These are phyloP conservation scores for Aureobasidium sp. DNA, from an alignment of 2,329 filamentous ascomycete species.

Conservation along the genomic window DNA sequence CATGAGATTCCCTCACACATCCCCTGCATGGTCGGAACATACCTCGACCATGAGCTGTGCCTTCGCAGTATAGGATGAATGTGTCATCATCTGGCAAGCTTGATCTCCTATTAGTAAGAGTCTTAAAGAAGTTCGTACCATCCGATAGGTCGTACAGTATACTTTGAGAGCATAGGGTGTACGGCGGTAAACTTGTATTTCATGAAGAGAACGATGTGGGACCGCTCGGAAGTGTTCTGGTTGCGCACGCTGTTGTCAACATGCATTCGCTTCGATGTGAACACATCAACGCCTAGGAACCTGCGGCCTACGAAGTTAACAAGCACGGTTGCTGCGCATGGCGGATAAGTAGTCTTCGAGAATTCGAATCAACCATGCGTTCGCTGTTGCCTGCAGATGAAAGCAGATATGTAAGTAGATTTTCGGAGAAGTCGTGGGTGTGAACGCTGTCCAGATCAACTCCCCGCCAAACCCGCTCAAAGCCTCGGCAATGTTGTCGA, in stretches of 20 bases:
- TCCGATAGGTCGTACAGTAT: neutral
- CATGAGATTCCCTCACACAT: neutral
- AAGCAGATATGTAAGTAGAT: neutral
- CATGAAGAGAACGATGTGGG: neutral
- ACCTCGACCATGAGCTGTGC: no score
- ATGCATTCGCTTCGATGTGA: neutral
- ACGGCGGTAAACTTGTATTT: neutral
- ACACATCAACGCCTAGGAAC: neutral
- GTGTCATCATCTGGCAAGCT: no score
- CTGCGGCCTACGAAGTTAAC: no score
- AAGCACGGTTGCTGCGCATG: neutral
- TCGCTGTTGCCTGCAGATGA: neutral
- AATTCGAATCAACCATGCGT: no score
- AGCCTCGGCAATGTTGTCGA: slow-evolving; percentile 1
- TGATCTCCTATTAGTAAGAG: no score
- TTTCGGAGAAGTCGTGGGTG: neutral
- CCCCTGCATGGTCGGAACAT: no score
- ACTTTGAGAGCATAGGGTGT: no score
- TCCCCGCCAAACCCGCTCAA: neutral
- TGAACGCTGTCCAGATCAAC: neutral
- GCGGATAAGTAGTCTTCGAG: neutral
- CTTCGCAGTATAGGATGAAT: no score
- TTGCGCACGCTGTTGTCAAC: neutral
- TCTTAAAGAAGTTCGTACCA: neutral
- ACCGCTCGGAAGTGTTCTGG: neutral